Evolutionary conservation across 208 protist species (phyloP), one percentile per base, ranked within the genome.

Genomic region (Phytomonas serpens): DNA sequence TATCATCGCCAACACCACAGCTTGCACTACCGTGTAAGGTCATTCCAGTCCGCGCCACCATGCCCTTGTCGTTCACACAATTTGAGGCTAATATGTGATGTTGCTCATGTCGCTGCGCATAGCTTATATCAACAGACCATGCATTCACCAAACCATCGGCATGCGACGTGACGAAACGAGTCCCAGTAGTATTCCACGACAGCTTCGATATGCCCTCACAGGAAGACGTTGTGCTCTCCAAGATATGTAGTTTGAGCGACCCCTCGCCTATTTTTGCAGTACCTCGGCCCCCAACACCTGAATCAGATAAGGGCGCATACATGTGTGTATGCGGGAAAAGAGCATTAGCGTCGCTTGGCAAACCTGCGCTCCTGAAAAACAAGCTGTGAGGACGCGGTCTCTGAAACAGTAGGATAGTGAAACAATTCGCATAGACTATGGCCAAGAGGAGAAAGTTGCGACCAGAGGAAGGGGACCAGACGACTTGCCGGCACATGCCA

Each of bases 111-210:
- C 19, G 47, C 47, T 27, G 47, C 11, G 6, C 47, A 27, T 57
- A 57, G 47, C 16, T 57, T 57, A 57, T 57, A 23, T 57, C 47
- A 13, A 95, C 63, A 10, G 79, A 71, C 90, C 88, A 96, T 32
- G 84, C 75, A 71, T 87, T 79, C 38, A 94, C 79, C 6, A 81
- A 67, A 67, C 88, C 86, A 76, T 93, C 88, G 4, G 81, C 78
- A 74, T 96, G 91, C 33, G 86, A 80, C 6, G 91, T 94, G 30
- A 89, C 79, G 65, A 96, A 90, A 68, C 88, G 83, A 10, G 87
- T 93, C 16, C 88, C 88, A 16, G 85, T 89, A 36, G 80, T 81
- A 68, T 94, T 93, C 89, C 91, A 96, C 64, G 84, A 85, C 62
- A 94, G 64, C 51, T 84, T 85, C 11, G 80, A 75, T n/a, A 92